Conservation (phyloP, 805 yeast species). For the Maudiozyma barnettii region DNA sequence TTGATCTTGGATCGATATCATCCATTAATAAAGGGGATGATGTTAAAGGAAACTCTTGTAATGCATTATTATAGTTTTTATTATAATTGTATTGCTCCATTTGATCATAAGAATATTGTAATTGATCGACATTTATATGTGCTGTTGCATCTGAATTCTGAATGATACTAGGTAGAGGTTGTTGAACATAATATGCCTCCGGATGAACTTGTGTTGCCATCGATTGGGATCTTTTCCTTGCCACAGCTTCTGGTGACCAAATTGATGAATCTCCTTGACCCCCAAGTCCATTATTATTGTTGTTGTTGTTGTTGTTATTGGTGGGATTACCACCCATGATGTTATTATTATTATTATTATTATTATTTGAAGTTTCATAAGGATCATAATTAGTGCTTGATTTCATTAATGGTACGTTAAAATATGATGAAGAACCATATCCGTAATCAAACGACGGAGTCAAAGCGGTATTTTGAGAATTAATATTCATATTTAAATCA, state of each 20-base stretch:
- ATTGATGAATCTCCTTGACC: not conserved
- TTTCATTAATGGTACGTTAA: slow-evolving; percentile 2
- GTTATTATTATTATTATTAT: not conserved
- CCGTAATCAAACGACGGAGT: not conserved
- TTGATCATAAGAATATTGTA: not conserved
- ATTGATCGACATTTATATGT: not conserved
- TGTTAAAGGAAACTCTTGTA: not conserved
- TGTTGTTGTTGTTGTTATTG: not conserved
- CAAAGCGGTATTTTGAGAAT: not conserved
- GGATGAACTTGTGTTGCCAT: slow-evolving; percentile 7
- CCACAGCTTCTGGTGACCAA: slow-evolving; percentile 3
- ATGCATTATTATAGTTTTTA: not conserved
- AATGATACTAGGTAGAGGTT: not conserved
- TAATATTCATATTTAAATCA: not conserved
- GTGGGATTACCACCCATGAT: no score
- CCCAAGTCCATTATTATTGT: not conserved
- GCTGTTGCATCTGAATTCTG: not conserved
- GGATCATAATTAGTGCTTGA: slow-evolving; percentile 2
- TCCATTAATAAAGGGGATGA: slow-evolving; percentile 35
- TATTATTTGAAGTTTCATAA: not conserved
- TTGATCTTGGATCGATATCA: slow-evolving; percentile 47
- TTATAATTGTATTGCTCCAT: not conserved
- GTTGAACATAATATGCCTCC: not conserved
- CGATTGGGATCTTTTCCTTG: slow-evolving; percentile 10
- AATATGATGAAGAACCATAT: not conserved